Evolutionary conservation across 2,329 filamentous ascomycete species (phyloP).

Genomic region (Neopestalotiopsis clavispora): DNA sequence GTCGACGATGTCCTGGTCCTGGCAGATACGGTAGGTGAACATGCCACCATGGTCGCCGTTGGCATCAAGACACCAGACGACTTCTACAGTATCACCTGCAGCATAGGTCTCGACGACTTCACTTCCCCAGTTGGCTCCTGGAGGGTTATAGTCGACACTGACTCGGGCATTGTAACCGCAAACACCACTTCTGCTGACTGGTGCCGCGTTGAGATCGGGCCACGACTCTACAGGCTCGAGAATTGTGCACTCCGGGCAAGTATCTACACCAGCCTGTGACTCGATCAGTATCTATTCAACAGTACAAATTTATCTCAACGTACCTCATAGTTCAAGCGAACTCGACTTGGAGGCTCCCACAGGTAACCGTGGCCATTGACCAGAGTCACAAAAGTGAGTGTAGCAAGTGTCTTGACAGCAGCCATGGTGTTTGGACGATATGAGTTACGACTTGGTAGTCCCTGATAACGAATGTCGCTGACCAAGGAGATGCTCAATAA

Average conservation of each 20-base stretch:
- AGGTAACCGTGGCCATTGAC: slow-evolving; percentile 51
- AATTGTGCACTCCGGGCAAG: slow-evolving; percentile 60
- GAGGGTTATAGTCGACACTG: slow-evolving; percentile 57
- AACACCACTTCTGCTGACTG: slow-evolving; percentile 52
- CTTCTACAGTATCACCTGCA: slow-evolving; percentile 50
- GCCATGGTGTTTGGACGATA: slow-evolving; percentile 1
- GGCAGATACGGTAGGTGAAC: slow-evolving; percentile 60
- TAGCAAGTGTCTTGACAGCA: slow-evolving; percentile 6
- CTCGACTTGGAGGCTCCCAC: slow-evolving; percentile 47
- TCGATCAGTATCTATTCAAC: not conserved
- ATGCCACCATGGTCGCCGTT: slow-evolving; percentile 63
- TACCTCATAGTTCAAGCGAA: slow-evolving; percentile 49
- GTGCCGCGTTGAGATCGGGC: slow-evolving; percentile 51
- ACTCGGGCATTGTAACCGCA: slow-evolving; percentile 61
- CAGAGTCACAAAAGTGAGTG: slow-evolving; percentile 19
- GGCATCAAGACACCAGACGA: slow-evolving; percentile 60
- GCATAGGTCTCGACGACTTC: slow-evolving; percentile 48
- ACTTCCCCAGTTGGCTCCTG: slow-evolving; percentile 48
- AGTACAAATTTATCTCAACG: slow-evolving; percentile 11
- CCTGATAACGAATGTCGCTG: no score
- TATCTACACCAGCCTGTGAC: slow-evolving; percentile 49
- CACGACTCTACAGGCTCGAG: slow-evolving; percentile 56
- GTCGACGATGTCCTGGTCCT: slow-evolving; percentile 54
- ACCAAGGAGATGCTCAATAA: not conserved
- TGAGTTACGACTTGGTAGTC: no score